A percentile compares a stretch with the other conserved stretches of the same genome.
These are phyloP conservation scores for Colletotrichum agaves DNA, from an alignment of 2,329 filamentous ascomycete species.

Conservation along the genomic window DNA sequence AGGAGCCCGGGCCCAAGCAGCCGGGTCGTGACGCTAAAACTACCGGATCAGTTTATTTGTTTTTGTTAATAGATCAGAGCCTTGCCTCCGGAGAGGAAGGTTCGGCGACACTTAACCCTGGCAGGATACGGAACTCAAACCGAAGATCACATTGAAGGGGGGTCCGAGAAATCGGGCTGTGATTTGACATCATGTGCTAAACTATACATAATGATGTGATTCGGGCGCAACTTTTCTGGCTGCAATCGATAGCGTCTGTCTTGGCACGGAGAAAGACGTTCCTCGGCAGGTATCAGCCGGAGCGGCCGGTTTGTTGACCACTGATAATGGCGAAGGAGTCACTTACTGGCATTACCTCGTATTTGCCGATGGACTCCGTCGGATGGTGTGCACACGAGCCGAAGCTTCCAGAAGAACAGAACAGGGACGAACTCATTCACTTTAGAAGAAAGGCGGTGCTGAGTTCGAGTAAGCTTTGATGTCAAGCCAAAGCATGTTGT, in stretches of 20 bases:
- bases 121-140: not conserved
- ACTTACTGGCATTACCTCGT: conserved; percentile 4
- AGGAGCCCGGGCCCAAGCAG: no score
- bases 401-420: not conserved
- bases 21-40: no score
- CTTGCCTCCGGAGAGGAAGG: not conserved
- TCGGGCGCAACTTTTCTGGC: not conserved
- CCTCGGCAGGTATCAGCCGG: not conserved
- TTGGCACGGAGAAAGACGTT: no score
- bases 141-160: not conserved
- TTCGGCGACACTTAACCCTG: not conserved
- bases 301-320: not conserved
- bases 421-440: not conserved
- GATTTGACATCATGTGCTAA: conserved; percentile 13
- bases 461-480: not conserved
- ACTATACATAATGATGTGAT: not conserved
- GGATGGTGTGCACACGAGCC: not conserved
- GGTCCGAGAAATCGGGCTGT: not conserved
- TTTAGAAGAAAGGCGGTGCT: not conserved
- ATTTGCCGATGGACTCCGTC: conserved; percentile 6
- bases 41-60: no score
- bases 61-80: no score
- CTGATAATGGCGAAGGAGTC: not conserved
- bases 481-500: not conserved
- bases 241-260: not conserved